phyloP scores from a whole-genome alignment of 257 asterid species.

The Solanum ahanhuiri region DNA sequence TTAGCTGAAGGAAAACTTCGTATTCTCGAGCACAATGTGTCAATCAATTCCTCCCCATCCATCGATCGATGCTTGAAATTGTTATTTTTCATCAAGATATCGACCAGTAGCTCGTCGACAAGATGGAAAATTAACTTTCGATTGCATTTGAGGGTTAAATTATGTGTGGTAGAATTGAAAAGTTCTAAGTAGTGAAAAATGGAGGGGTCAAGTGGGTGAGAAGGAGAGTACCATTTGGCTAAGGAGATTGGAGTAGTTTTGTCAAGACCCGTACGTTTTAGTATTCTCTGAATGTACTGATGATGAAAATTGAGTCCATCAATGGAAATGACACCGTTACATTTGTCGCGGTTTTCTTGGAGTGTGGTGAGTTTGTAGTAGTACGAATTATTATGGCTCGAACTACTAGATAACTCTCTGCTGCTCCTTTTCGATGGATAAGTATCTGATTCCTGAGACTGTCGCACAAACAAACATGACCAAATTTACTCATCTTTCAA shows the following conservation, averaged over 20 bases:
- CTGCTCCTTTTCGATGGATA: constrained; percentile 43
- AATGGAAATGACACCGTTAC: constrained; percentile 18
- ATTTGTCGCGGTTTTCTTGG: constrained; percentile 15
- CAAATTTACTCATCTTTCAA: background rate
- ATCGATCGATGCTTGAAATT: constrained; percentile 1
- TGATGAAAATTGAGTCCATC: constrained; percentile 13
- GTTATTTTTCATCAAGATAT: constrained; percentile 13
- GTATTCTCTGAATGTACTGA: constrained; percentile 46
- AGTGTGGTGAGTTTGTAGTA: constrained; percentile 10
- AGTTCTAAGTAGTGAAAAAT: constrained; percentile 73
- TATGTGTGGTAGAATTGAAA: constrained; percentile 9
- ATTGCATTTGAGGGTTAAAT: constrained; percentile 31
- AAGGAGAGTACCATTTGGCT: constrained; percentile 43
- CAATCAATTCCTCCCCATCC: constrained; percentile 12
- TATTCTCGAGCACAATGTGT: constrained; percentile 30
- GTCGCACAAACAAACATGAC: constrained; percentile 14
- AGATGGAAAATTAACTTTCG: constrained; percentile 66
- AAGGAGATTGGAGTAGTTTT: constrained; percentile 22
- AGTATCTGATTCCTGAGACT: constrained; percentile 48
- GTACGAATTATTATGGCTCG: constrained; percentile 46
- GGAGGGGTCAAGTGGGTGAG: constrained; percentile 75
- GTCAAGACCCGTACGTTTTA: constrained; percentile 49
- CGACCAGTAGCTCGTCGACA: constrained; percentile 49
- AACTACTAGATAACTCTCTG: constrained; percentile 48
- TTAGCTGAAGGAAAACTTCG: constrained; percentile 39